phyloP scores from a whole-genome alignment of 106 monocot species.

The Dioscorea dumetorum region DNA sequence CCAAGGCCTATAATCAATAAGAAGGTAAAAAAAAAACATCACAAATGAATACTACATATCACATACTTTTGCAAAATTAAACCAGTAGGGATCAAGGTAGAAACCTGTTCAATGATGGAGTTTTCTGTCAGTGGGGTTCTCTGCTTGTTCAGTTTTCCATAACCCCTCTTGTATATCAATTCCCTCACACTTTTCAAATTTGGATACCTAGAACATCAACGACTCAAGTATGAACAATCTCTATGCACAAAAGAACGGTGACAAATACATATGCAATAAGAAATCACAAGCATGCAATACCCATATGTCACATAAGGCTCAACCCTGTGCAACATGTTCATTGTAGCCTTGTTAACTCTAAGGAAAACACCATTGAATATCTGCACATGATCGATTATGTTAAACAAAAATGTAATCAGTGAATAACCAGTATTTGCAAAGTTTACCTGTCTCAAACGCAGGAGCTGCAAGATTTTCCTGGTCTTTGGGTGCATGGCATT shows the following conservation, averaged over 20 bases:
- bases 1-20: slow-evolving; percentile 25
- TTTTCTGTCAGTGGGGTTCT: slow-evolving; percentile 37
- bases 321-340: slow-evolving; percentile 56
- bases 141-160: slow-evolving; percentile 39
- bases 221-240: background rate
- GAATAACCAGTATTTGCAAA: background rate
- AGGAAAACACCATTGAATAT: slow-evolving; percentile 65
- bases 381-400: slow-evolving; percentile 7
- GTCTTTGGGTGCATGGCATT: slow-evolving; percentile 39
- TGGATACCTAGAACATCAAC: slow-evolving; percentile 22
- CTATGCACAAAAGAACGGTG: too few species aligned
- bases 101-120: slow-evolving; percentile 36
- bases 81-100: background rate
- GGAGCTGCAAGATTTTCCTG: slow-evolving; percentile 29
- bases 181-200: slow-evolving; percentile 39
- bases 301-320: slow-evolving; percentile 70
- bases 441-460: slow-evolving; percentile 36
- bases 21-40: background rate
- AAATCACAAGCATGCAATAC: slow-evolving; percentile 11
- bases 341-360: slow-evolving; percentile 61
- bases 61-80: background rate
- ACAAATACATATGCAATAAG: background rate
- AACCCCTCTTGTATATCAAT: slow-evolving; percentile 41
- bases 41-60: background rate
- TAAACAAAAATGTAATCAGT: background rate